Base-by-base conservation (phyloP, 2,329 filamentous ascomycete species). In the Akanthomyces uredinophilus region DNA sequence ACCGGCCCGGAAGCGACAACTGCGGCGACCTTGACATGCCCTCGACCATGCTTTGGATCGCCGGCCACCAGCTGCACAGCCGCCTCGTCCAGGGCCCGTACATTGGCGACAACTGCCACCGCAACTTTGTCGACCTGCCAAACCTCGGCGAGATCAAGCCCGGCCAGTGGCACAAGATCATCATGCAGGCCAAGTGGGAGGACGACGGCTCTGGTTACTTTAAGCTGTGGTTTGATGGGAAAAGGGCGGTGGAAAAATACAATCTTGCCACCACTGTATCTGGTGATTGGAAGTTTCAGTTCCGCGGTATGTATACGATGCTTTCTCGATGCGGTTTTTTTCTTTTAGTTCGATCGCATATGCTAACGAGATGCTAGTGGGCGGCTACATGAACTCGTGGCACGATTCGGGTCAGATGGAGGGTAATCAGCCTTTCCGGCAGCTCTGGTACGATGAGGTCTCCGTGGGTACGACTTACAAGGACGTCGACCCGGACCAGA, bases 371-470 rank as follows among this genome's bases (percentile, higher is more conserved):
- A 50, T 10, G 4, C 13, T 47, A 62, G 52, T 81, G 14, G 80
- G 80, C 0, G 68, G 82, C 37, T 82, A 83, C 68, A 79, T 79
- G 1, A 82, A 81, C 66, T 74, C 74, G 13, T 82, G 79, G 80
- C 70, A 79, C 62, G 79, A 82, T 63, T 71, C 78, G 43, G 69
- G 69, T 1, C 67, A 70, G 16, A 72, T 77, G 68, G 70, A 71
- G 52, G 78, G 77, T 1, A 73, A 64, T 18, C 79, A 81, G 71
- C 66, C 68, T 0, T 77, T 75, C 24, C 71, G 80, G 11, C 73
- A 80, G 70, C 67, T 81, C n/a, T 83, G 79, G 78, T 80, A 76
- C 65, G 80, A 82, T 65, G 75, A 81, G 71, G 75, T 82, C 63
- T 74, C 76, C 6, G 70, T 77, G 8, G 80, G 78, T 1, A 76